phyloP scores from a whole-genome alignment of 768 basidiomycete genomes.

The Pholiota microspora region DNA sequence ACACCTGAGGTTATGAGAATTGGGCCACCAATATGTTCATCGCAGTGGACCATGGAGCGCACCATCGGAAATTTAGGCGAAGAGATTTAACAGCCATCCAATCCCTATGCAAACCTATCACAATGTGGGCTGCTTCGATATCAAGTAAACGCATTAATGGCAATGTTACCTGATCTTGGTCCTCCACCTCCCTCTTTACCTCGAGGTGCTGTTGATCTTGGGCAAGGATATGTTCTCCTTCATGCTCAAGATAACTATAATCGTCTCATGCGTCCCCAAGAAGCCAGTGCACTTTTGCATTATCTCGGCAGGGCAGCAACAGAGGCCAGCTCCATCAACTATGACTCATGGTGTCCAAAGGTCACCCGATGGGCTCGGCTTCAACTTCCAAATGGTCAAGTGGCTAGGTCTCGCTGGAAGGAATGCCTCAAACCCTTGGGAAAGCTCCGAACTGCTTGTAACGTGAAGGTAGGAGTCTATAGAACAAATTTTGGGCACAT shows the following conservation, averaged over 20 bases:
- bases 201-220: constrained; percentile 2
- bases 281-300: not conserved
- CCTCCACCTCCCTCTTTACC: no score
- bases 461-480: not conserved
- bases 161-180: no score
- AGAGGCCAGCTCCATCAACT: not conserved
- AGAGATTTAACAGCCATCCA: no score
- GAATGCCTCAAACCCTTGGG: constrained; percentile 10
- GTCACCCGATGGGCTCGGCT: constrained; percentile 27
- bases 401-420: constrained; percentile 26
- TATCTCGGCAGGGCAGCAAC: no score
- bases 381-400: constrained; percentile 30
- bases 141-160: no score
- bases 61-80: no score
- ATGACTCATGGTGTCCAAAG: not conserved
- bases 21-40: no score
- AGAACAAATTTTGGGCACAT: no score
- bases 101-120: no score
- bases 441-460: not conserved
- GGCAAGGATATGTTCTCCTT: constrained; percentile 15
- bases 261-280: not conserved
- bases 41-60: no score
- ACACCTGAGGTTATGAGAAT: no score
- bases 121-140: no score
- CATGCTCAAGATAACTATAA: constrained; percentile 7